A percentile compares a stretch with the other conserved stretches of the same genome.
Evolutionary conservation across 495 filamentous ascomycete species (phyloP).

Genomic region (Penicillium waksmanii): DNA sequence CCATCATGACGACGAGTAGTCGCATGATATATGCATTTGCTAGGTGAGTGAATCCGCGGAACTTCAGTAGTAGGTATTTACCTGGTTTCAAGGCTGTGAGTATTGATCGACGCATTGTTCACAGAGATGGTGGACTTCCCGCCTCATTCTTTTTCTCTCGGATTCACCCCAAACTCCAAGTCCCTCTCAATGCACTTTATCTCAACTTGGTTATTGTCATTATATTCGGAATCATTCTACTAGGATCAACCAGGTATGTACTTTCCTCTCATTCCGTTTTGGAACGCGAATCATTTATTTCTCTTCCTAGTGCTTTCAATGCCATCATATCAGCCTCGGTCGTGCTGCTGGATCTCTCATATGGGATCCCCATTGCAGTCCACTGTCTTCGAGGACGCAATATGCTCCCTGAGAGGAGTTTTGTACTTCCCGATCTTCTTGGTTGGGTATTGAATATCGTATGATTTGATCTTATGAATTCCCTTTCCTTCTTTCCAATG

Average conservation of each 20-base stretch:
- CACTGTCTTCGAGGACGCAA: slow-evolving; percentile 66
- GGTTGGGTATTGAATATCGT: slow-evolving; percentile 57
- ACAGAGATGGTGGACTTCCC: slow-evolving; percentile 72
- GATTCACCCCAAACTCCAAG: slow-evolving; percentile 63
- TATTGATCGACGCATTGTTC: neutral
- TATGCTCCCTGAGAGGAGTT: slow-evolving; percentile 65
- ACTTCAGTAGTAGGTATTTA: neutral
- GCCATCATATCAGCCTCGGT: slow-evolving; percentile 74
- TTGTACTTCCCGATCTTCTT: slow-evolving; percentile 58
- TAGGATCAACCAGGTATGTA: slow-evolving; percentile 61
- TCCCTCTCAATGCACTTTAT: slow-evolving; percentile 71
- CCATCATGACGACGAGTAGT: slow-evolving; percentile 75
- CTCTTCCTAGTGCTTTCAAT: slow-evolving; percentile 46
- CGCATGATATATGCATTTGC: slow-evolving; percentile 80
- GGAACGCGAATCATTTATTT: neutral
- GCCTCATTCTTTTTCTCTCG: slow-evolving; percentile 64
- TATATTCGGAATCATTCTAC: slow-evolving; percentile 73
- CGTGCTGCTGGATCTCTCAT: slow-evolving; percentile 70
- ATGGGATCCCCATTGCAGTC: slow-evolving; percentile 71
- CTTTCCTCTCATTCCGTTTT: slow-evolving; percentile 14
- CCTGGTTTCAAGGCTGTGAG: too few relatives aligned
- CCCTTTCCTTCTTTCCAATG: too few relatives aligned
- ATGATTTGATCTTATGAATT: slow-evolving; percentile 6
- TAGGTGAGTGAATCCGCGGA: slow-evolving; percentile 29
- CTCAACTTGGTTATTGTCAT: slow-evolving; percentile 65